Evolutionary conservation across 2,329 filamentous ascomycete species (phyloP), one percentile per base, ranked within the genome.

Genomic region (Ascochyta viciae-villosae): DNA sequence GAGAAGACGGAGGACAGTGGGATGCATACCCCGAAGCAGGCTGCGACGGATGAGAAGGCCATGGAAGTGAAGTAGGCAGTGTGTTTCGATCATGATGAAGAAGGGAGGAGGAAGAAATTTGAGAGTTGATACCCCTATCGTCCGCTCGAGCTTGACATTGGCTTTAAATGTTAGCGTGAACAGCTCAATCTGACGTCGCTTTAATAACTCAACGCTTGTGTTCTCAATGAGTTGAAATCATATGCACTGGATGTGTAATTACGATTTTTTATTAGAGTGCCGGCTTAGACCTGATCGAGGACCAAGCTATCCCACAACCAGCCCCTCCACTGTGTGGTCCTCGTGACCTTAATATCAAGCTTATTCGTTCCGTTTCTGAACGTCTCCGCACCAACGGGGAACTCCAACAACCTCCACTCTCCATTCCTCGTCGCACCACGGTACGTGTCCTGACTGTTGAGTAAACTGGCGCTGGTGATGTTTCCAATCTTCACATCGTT

Each of bases 321-420:
- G 0, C 78, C 78, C 37, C 74, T 67, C 77, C 77, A 80, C 39
- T 58, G 55, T 15, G 72, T 69, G 13, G 65, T 74, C 54, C 60
- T 68, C 13, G 70, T 73, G 19, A 79, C 75, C 19, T 61, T 65
- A 45, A 80, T 72, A 26, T 75, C 74, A 33, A 80, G 38, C 45
- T 57, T 71, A 50, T 79, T 80, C 46, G 53, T 54, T 12, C 74
- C 77, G 8, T 59, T 44, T 50, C 61, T 71, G 52, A 80, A 54
- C 33, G 48, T 48, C 9, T 63, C 71, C 24, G 63, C 64, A 2
- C 52, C 54, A 12, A 80, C 63, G 0, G 58, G 54, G 48, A 77
- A 80, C 66, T 83, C 77, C 23, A 80, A 74, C 19, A 79, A 71
- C 50, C 77, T 71, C 80, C 80, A 82, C 68, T 83, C 80, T 1